These are phyloP conservation scores for Moesziomyces sp. DNA, from an alignment of 1,284 basidiomycete genomes.

Conservation along the genomic window DNA sequence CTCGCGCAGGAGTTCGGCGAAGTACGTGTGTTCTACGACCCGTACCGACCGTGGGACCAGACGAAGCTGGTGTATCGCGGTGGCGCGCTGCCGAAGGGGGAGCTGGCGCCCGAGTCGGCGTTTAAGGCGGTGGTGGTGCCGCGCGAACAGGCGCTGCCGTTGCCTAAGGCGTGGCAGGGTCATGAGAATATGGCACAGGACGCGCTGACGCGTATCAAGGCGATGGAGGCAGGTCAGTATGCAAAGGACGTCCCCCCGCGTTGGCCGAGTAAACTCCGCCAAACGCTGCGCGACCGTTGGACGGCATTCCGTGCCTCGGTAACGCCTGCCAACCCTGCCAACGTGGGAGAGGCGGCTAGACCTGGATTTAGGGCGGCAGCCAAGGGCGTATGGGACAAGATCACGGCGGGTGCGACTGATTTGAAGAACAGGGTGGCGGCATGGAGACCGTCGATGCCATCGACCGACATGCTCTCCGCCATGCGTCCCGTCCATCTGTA, in stretches of 20 bases:
- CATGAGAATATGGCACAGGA: not conserved
- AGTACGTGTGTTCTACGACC: constrained; percentile 13
- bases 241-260: not conserved
- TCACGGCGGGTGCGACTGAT: not conserved
- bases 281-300: not conserved
- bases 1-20: constrained; percentile 7
- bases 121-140: not conserved
- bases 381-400: not conserved
- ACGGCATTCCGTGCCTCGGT: not conserved
- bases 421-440: not conserved
- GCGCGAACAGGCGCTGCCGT: not conserved
- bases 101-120: not conserved
- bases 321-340: too few relatives aligned
- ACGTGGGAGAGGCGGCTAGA: too few relatives aligned
- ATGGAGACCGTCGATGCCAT: not conserved
- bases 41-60: not conserved
- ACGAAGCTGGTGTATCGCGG: not conserved
- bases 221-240: not conserved
- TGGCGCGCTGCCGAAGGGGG: not conserved
- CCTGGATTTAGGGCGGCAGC: too few relatives aligned
- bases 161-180: not conserved
- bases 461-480: not conserved
- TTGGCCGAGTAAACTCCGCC: not conserved
- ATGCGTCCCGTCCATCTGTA: not conserved
- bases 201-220: not conserved